These are phyloP conservation scores for Lipomyces japonicus DNA, from an alignment of 805 yeast genomes.

Conservation along the genomic window DNA sequence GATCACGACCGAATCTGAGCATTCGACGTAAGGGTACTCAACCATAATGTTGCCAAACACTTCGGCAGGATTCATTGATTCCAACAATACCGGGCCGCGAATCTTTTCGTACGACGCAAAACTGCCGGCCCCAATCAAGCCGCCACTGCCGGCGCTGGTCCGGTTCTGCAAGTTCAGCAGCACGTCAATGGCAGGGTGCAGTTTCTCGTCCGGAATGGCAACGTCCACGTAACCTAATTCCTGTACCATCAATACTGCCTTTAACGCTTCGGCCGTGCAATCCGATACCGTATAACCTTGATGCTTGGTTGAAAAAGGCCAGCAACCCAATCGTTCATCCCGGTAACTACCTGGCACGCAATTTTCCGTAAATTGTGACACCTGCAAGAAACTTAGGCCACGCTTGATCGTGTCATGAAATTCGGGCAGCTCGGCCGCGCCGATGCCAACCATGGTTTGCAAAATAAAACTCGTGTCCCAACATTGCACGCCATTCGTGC, in stretches of 20 bases:
- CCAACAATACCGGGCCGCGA: conserved; percentile 73
- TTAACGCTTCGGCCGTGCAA: conserved; percentile 93
- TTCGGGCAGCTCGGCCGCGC: conserved; percentile 65
- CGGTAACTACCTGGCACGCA: conserved; percentile 75
- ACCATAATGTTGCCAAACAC: conserved; percentile 98
- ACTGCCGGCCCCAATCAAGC: conserved; percentile 78
- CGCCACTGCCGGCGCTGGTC: conserved; percentile 38
- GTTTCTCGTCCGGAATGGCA: conserved; percentile 51
- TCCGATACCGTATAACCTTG: conserved; percentile 97
- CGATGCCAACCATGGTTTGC: conserved; percentile 77
- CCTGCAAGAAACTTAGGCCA: conserved; percentile 66
- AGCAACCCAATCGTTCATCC: conserved; percentile 81
- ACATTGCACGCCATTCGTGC: conserved; percentile 95
- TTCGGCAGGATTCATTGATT: conserved; percentile 88
- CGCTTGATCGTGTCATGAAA: conserved; percentile 59
- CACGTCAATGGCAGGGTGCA: conserved; percentile 71
- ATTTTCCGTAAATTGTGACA: conserved; percentile 81
- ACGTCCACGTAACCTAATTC: conserved; percentile 45
- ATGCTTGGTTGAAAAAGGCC: conserved; percentile 93
- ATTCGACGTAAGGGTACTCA: conserved; percentile 96
- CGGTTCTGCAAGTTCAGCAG: conserved; percentile 69
- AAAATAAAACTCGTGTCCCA: conserved; percentile 95
- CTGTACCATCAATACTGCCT: conserved; percentile 89
- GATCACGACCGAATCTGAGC: conserved; percentile 90
- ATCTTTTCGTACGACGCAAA: conserved; percentile 88